Base-by-base conservation (phyloP, 768 basidiomycete genomes). In the Boletus speciosus region DNA sequence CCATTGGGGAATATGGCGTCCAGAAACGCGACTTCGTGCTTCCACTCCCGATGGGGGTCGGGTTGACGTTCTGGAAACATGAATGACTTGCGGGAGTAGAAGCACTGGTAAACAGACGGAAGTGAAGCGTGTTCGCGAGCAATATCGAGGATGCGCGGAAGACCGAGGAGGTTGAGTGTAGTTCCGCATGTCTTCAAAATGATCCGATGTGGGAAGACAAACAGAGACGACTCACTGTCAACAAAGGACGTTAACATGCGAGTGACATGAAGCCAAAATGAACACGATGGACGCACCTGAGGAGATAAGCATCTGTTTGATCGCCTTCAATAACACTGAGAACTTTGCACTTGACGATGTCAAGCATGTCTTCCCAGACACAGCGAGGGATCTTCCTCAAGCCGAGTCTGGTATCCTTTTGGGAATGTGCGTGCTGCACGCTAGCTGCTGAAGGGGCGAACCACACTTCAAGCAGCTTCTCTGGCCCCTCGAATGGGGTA, bases 151-250 rank as follows among this genome's bases (percentile, higher is more conserved):
- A 99, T 96, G 54, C 93, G 84, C 21, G 93, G 92, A 47, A 99
- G 80, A 12, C 97, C 97, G 58, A 96, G 81, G 46, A 99, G 87
- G 74, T 98, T 98, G 56, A 98, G 86, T 6, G 97, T 99, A 4
- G 97, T 99, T 25, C 97, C 97, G 71, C 97, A 99, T 12, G 97
- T 99, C 74, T 99, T 99, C 67, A 99, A 84, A 64, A 99, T 98
- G 56, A 99, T 81, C 52, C 93, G 87, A 73, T 99, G 95, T 2
- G 96, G 84, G 37, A 88, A 92, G 50, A 99, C 85, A 66, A 99
- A 96, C 51, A 99, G 79, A 36, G 95, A 98, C 0, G 96, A 98
- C 81, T 98, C 97, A 76, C 97, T 98, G 71, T n/a, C 34, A 23
- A 54, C 35, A 23, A 49, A 47, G 43, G 38, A 56, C 14, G 54